Evolutionary conservation across 2,329 filamentous ascomycete species (phyloP).

Genomic region (Pezizomycotina sp.): DNA sequence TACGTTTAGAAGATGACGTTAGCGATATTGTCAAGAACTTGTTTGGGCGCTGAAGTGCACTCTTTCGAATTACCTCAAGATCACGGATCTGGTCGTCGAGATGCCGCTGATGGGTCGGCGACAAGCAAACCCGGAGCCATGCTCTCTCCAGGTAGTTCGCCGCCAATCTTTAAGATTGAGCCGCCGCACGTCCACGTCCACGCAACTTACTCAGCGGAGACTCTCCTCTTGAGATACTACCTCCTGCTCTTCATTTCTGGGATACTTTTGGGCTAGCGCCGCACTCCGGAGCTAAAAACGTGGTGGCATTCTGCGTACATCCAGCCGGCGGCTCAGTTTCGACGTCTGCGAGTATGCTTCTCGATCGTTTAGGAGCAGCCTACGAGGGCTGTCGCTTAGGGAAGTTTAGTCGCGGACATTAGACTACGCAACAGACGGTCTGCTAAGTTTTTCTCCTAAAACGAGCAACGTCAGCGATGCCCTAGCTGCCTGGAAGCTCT

Average conservation of each 20-base stretch:
- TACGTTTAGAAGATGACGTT: too few relatives aligned
- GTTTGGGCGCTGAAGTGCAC: too few relatives aligned
- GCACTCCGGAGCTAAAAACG: conserved; percentile 51
- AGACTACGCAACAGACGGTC: conserved; percentile 34
- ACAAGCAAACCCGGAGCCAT: too few relatives aligned
- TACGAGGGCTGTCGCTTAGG: conserved; percentile 28
- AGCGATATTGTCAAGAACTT: too few relatives aligned
- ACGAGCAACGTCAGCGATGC: too few relatives aligned
- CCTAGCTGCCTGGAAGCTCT: conserved; percentile 2
- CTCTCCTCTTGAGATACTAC: conserved; percentile 52
- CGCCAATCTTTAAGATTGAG: conserved; percentile 41
- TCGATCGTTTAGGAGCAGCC: conserved; percentile 54
- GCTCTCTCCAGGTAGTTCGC: not conserved
- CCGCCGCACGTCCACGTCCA: conserved; percentile 57
- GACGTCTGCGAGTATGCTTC: conserved; percentile 45
- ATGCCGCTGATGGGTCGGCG: too few relatives aligned
- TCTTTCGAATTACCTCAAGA: too few relatives aligned
- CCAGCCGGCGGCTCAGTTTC: conserved; percentile 48
- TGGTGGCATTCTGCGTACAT: conserved; percentile 54
- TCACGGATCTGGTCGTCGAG: too few relatives aligned
- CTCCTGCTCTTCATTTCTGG: conserved; percentile 64
- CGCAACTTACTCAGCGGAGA: conserved; percentile 38
- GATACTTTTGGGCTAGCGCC: conserved; percentile 62
- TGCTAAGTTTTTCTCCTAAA: conserved; percentile 27
- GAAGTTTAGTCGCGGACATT: conserved; percentile 30